Conservation (phyloP, 2,329 filamentous ascomycete genomes). For the Lecanicillium sp. region DNA sequence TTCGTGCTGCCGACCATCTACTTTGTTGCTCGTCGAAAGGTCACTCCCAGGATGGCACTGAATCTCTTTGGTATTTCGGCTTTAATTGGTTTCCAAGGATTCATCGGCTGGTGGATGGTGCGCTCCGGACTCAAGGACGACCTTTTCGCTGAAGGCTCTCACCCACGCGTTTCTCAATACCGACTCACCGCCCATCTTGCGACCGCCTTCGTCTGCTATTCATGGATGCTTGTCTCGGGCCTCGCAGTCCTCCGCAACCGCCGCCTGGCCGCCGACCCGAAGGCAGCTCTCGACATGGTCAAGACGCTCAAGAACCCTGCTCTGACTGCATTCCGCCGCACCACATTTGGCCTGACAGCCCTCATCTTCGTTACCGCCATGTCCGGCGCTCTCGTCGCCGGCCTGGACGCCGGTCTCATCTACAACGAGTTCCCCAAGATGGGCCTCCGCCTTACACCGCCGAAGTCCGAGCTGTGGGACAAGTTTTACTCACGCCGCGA, state of each 20-base stretch:
- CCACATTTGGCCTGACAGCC: slow-evolving; percentile 59
- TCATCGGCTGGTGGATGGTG: slow-evolving; percentile 99
- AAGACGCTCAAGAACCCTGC: slow-evolving; percentile 56
- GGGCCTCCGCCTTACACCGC: slow-evolving; percentile 77
- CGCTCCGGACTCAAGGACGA: slow-evolving; percentile 94
- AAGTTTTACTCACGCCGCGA: slow-evolving; percentile 74
- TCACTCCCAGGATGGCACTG: slow-evolving; percentile 68
- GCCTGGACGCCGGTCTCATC: slow-evolving; percentile 91
- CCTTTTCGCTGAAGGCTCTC: slow-evolving; percentile 81
- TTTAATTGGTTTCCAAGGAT: slow-evolving; percentile 89
- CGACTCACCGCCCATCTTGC: slow-evolving; percentile 82
- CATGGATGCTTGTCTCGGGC: slow-evolving; percentile 87
- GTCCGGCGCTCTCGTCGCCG: slow-evolving; percentile 89
- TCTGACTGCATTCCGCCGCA: slow-evolving; percentile 66
- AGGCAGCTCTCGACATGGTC: slow-evolving; percentile 52
- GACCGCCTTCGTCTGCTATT: slow-evolving; percentile 87
- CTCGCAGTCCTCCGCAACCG: slow-evolving; percentile 75
- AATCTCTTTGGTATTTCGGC: slow-evolving; percentile 76
- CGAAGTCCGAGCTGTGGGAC: slow-evolving; percentile 75
- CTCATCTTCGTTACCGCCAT: slow-evolving; percentile 87
- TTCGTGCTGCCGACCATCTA: slow-evolving; percentile 85
- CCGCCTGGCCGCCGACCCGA: slow-evolving; percentile 60
- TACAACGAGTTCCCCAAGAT: slow-evolving; percentile 99
- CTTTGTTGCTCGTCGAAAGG: slow-evolving; percentile 73
- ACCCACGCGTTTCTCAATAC: slow-evolving; percentile 92